A percentile compares a stretch with the other conserved stretches of the same genome.
These are phyloP conservation scores for Catunica adiposa DNA, from an alignment of 2,329 filamentous ascomycete genomes.

Conservation along the genomic window DNA sequence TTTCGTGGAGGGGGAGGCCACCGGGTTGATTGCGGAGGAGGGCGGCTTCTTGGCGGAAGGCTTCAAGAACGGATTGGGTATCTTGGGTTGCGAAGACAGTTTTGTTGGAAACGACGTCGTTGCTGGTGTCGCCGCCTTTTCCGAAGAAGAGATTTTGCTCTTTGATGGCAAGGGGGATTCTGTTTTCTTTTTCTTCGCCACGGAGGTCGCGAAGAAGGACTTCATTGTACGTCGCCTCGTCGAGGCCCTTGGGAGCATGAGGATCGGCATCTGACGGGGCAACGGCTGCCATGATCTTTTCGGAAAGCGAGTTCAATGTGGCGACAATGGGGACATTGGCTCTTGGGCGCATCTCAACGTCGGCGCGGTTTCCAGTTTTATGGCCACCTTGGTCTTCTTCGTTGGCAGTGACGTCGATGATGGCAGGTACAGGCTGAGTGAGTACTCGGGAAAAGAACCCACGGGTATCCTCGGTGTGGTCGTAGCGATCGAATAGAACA, in stretches of 20 bases:
- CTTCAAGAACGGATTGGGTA: slow-evolving; percentile 48
- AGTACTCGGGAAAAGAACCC: slow-evolving; percentile 36
- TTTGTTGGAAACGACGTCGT: slow-evolving; percentile 23
- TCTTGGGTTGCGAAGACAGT: slow-evolving; percentile 51
- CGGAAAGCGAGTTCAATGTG: slow-evolving; percentile 76
- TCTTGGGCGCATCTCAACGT: slow-evolving; percentile 74
- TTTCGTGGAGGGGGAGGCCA: slow-evolving; percentile 43
- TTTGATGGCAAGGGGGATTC: slow-evolving; percentile 72
- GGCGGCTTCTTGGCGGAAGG: slow-evolving; percentile 40
- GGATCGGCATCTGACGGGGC: slow-evolving; percentile 57
- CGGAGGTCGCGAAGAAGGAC: slow-evolving; percentile 66
- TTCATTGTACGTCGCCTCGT: slow-evolving; percentile 58
- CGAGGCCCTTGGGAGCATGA: slow-evolving; percentile 40
- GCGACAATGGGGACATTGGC: slow-evolving; percentile 75
- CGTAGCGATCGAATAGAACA: slow-evolving; percentile 69
- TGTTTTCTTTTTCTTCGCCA: slow-evolving; percentile 54
- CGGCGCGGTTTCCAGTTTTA: slow-evolving; percentile 66
- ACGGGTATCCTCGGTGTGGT: slow-evolving; percentile 51
- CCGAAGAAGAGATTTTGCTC: slow-evolving; percentile 76
- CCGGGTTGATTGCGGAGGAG: slow-evolving; percentile 26
- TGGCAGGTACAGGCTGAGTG: slow-evolving; percentile 59
- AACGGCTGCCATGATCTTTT: slow-evolving; percentile 83
- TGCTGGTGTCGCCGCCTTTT: slow-evolving; percentile 29
- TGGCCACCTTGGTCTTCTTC: slow-evolving; percentile 85
- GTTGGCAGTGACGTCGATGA: slow-evolving; percentile 85